Base-by-base conservation (phyloP, 768 basidiomycete genomes). In the Suillus bovinus region DNA sequence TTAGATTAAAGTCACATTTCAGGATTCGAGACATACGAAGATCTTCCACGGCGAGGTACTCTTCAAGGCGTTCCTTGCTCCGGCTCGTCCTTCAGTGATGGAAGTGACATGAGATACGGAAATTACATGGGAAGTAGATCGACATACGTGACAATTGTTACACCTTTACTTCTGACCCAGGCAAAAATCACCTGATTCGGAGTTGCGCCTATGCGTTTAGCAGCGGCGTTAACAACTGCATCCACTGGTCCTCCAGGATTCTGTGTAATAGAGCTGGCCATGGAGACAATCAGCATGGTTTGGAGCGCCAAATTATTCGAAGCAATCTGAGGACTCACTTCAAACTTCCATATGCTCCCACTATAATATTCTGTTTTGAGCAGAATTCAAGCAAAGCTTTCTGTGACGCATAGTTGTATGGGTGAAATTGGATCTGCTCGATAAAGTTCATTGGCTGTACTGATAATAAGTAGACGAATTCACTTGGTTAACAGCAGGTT, bases 401-500 rank as follows among this genome's bases (percentile, higher is more conserved):
- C 44, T 82, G 82, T 22, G 82, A 78, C 38, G 84, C 81, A 78
- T 85, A 87, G 59, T 89, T 84, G 69, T 90, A 91, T 10, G 91
- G 89, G 70, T 90, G 87, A 31, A 91, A 76, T 62, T 82, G 79
- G 50, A 91, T 88, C 86, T 90, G 39, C 4, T 13, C 6, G 31
- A 22, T 17, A 29, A 34, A 13, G 54, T 22, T 34, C 42, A 34
- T 55, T 50, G 44, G 52, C 44, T 42, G 60, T 47, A 16, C 14
- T 47, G 2, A 24, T 22, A 13, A 7, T 47, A 33, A 47, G 39
- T 22, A 33, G 14, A 17, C 66, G 64, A 3, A 22, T 13, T 3
- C 31, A 86, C 89, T 76, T 92, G 90, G 69, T 93, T 90, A 44
- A 88, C 88, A 1, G 84, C 86, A 4, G 90, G 90, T 39, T 80